Evolutionary conservation across 371 early-diverging fungal genomes (phyloP).

Genomic region (Mortierella sp.): DNA sequence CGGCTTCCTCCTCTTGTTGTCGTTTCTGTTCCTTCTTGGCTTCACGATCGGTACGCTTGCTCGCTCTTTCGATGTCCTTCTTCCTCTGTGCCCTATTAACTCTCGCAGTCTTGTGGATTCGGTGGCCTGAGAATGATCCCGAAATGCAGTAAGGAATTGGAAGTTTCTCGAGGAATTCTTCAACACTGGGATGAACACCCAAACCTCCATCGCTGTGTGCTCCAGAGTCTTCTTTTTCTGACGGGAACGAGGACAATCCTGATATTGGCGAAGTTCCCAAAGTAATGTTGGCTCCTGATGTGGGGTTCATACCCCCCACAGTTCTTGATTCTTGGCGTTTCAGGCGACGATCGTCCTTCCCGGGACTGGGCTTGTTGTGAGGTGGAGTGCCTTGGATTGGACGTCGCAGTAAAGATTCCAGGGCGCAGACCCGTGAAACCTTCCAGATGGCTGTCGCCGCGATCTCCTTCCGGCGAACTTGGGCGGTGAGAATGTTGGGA

Average conservation of each 20-base stretch:
- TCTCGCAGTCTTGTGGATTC: conserved; percentile 29
- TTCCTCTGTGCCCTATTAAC: conserved; percentile 18
- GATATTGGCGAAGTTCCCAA: neutral
- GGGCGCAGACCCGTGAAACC: neutral
- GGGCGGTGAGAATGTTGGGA: neutral
- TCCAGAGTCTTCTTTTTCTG: neutral
- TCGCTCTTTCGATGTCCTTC: conserved; percentile 19
- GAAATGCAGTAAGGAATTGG: neutral
- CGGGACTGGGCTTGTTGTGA: neutral
- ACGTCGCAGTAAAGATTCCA: neutral
- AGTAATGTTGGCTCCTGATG: neutral
- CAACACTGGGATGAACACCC: neutral
- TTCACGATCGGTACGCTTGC: conserved; percentile 59
- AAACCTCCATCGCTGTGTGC: neutral
- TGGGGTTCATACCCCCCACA: neutral
- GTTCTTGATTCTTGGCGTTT: neutral
- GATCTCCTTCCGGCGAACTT: neutral
- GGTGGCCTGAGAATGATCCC: conserved; percentile 22
- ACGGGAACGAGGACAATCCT: neutral
- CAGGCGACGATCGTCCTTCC: neutral
- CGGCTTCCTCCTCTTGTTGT: conserved; percentile 29
- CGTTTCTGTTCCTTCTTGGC: conserved; percentile 59
- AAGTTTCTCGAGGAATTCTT: neutral
- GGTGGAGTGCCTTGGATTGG: neutral
- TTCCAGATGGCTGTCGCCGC: neutral